Conservation (phyloP, 345 rosid species). For the Populus davidiana region DNA sequence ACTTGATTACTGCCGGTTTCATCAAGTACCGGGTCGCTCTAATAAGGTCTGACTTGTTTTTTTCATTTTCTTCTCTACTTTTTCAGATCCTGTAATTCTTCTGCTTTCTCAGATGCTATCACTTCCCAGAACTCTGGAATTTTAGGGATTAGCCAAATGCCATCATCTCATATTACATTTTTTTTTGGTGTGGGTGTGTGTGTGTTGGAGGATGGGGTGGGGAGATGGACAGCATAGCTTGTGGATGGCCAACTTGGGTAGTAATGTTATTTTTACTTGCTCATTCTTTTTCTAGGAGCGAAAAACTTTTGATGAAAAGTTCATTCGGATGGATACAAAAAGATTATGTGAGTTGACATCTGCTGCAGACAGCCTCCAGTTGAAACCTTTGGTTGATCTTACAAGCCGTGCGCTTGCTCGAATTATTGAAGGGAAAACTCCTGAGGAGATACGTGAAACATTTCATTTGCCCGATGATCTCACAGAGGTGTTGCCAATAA, state of each 20-base stretch:
- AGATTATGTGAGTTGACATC: slow-evolving; percentile 87
- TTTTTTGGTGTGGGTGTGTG: background rate
- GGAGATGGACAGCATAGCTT: background rate
- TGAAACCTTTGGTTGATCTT: slow-evolving; percentile 86
- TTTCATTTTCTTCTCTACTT: background rate
- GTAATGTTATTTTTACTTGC: slow-evolving; percentile 4
- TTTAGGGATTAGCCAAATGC: background rate
- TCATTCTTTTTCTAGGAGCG: slow-evolving; percentile 54
- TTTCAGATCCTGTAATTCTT: background rate
- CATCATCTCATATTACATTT: background rate
- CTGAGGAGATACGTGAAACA: slow-evolving; percentile 85
- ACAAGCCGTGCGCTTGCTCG: slow-evolving; percentile 88
- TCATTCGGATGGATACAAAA: slow-evolving; percentile 80
- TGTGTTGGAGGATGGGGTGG: background rate
- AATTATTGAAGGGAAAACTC: slow-evolving; percentile 77
- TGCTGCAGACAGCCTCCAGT: slow-evolving; percentile 88
- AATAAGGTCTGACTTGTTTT: slow-evolving; percentile 46
- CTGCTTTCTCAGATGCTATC: background rate
- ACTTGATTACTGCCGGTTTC: slow-evolving; percentile 87
- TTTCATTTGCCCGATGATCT: slow-evolving; percentile 95
- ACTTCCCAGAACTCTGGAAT: background rate
- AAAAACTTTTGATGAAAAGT: slow-evolving; percentile 75
- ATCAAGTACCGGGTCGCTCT: slow-evolving; percentile 73
- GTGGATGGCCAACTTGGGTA: slow-evolving; percentile 1
- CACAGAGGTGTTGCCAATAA: slow-evolving; percentile 62